These are phyloP conservation scores for Physcomitrium patens DNA, from an alignment of 225 moss, liverwort and hornwort species.

Conservation along the genomic window DNA sequence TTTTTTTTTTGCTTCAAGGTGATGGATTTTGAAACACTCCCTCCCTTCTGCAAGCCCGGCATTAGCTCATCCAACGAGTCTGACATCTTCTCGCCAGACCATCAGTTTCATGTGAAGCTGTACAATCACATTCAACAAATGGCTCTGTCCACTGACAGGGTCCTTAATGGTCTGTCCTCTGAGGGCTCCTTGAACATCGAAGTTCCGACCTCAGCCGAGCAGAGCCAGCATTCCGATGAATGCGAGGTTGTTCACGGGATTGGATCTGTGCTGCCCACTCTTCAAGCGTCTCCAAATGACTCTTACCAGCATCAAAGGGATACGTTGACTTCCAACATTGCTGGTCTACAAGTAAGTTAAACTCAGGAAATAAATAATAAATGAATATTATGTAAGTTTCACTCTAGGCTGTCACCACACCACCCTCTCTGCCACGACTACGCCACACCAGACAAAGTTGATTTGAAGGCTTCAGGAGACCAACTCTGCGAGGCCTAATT, in stretches of 20 bases:
- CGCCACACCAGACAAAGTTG: conserved; percentile 8
- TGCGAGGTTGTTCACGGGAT: conserved; percentile 53
- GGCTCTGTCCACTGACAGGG: conserved; percentile 39
- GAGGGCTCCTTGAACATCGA: conserved; percentile 57
- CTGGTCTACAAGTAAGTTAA: conserved; percentile 60
- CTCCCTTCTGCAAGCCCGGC: conserved; percentile 53
- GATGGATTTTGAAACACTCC: conserved; percentile 49
- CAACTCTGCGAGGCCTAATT: conserved; percentile 20
- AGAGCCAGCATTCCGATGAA: conserved; percentile 58
- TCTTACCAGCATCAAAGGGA: conserved; percentile 46
- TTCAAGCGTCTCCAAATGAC: conserved; percentile 49
- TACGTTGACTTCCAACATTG: conserved; percentile 48
- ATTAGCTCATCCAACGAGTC: conserved; percentile 9
- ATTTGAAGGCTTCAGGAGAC: conserved; percentile 22
- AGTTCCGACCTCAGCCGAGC: conserved; percentile 59
- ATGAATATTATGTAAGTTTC: conserved; percentile 17
- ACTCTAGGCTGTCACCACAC: background rate
- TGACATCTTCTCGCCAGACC: conserved; percentile 45
- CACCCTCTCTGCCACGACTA: conserved; percentile 5
- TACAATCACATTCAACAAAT: conserved; percentile 42
- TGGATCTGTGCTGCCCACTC: conserved; percentile 45
- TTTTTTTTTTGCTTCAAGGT: conserved; percentile 33
- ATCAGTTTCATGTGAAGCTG: conserved; percentile 53
- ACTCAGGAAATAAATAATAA: conserved; percentile 19
- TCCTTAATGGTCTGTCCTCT: conserved; percentile 32